Evolutionary conservation across 257 asterid genomes (phyloP).

Genomic region (Primulina huaijiensis): DNA sequence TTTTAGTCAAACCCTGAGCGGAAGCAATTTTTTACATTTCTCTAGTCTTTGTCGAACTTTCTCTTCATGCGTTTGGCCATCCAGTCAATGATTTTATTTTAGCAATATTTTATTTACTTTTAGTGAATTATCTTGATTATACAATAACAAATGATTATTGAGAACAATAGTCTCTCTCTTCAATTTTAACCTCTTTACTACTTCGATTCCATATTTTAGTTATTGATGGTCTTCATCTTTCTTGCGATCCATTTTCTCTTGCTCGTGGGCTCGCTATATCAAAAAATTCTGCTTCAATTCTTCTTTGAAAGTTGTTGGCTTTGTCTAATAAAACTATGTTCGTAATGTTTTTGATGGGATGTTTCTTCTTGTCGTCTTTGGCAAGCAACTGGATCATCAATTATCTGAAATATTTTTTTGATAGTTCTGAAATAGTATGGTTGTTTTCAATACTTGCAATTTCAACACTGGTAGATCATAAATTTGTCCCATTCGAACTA

Average conservation of each 20-base stretch:
- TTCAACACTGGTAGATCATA: background rate
- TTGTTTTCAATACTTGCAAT: slow-evolving; percentile 13
- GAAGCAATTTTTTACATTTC: slow-evolving; percentile 9
- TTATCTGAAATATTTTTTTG: slow-evolving; percentile 1
- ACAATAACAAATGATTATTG: background rate
- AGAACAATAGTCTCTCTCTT: background rate
- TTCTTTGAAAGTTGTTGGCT: slow-evolving; percentile 13
- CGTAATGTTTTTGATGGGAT: slow-evolving; percentile 6
- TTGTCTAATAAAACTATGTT: background rate
- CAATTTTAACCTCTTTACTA: background rate
- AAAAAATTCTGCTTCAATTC: background rate
- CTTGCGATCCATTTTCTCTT: slow-evolving; percentile 20
- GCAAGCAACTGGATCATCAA: slow-evolving; percentile 4
- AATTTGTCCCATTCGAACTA: background rate
- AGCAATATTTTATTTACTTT: background rate
- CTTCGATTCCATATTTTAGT: background rate
- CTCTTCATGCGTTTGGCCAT: background rate
- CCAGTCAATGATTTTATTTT: background rate
- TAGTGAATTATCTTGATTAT: background rate
- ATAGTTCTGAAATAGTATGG: slow-evolving; percentile 10
- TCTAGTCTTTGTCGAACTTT: background rate
- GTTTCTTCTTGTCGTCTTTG: slow-evolving; percentile 18
- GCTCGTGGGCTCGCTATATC: slow-evolving; percentile 10
- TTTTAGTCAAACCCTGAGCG: slow-evolving; percentile 2
- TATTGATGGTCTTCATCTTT: background rate